Evolutionary conservation across 441 rosid species (phyloP).

Genomic region (Viola pubescens): DNA sequence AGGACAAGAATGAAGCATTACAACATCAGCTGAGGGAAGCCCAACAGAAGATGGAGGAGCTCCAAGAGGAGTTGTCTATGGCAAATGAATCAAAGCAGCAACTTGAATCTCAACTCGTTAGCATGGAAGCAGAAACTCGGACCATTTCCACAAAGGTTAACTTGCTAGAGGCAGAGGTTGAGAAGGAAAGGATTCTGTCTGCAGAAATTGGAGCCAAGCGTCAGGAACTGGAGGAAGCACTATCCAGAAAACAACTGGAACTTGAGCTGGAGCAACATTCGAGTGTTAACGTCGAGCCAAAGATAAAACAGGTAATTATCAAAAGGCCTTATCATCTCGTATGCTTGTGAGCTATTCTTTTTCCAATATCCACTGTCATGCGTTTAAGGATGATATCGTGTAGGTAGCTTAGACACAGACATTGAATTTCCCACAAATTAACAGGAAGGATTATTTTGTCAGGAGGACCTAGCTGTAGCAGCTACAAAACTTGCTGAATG

Average conservation of each 20-base stretch:
- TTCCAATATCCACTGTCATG: background rate
- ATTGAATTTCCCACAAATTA: too few species aligned
- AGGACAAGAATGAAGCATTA: constrained; percentile 38
- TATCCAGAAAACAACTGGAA: constrained; percentile 40
- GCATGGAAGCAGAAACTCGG: constrained; percentile 42
- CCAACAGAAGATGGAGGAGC: constrained; percentile 38
- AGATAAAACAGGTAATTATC: constrained; percentile 62
- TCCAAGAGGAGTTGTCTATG: constrained; percentile 39
- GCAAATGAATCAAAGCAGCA: constrained; percentile 43
- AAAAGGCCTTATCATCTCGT: background rate
- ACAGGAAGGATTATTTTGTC: constrained; percentile 6
- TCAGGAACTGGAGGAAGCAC: constrained; percentile 59
- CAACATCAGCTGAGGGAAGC: constrained; percentile 46
- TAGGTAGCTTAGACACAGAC: background rate
- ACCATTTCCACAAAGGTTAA: constrained; percentile 40
- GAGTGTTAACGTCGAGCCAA: constrained; percentile 34
- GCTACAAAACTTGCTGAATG: constrained; percentile 79
- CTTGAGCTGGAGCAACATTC: constrained; percentile 35
- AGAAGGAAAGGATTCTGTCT: constrained; percentile 40
- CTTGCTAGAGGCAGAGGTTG: constrained; percentile 46
- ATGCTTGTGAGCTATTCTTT: background rate
- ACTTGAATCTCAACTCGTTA: constrained; percentile 42
- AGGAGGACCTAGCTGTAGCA: constrained; percentile 74
- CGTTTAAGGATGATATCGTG: background rate
- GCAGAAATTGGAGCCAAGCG: constrained; percentile 42